A percentile compares a stretch with the other conserved stretches of the same genome.
Evolutionary conservation across 1,284 basidiomycete genomes (phyloP).

Genomic region (Pseudozyma pruni): DNA sequence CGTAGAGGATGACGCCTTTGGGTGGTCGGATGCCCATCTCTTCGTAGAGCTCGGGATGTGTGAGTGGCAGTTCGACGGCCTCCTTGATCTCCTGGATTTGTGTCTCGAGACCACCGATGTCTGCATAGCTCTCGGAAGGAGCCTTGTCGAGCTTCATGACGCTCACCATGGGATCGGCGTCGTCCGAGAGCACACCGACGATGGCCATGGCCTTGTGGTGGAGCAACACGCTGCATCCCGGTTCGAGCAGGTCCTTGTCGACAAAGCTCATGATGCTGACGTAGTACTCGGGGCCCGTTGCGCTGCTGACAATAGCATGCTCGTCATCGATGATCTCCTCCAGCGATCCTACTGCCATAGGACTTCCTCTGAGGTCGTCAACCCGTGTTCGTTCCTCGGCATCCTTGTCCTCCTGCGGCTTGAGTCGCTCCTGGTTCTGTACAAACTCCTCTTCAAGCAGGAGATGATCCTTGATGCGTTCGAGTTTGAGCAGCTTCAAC

Average conservation of each 20-base stretch:
- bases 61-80: slow-evolving; percentile 96
- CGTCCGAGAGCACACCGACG: slow-evolving; percentile 94
- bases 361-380: slow-evolving; percentile 92
- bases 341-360: slow-evolving; percentile 95
- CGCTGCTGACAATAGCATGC: slow-evolving; percentile 96
- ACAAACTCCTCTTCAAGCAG: slow-evolving; percentile 98
- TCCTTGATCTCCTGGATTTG: slow-evolving; percentile 99
- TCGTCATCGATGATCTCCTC: slow-evolving; percentile 99
- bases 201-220: slow-evolving; percentile 97
- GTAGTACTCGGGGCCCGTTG: slow-evolving; percentile 96
- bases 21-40: slow-evolving; percentile 99
- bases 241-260: slow-evolving; percentile 97
- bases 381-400: slow-evolving; percentile 93
- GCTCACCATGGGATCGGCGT: slow-evolving; percentile 96
- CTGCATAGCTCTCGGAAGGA: slow-evolving; percentile 97
- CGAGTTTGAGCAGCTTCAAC: slow-evolving; percentile 92
- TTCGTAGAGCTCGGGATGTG: slow-evolving; percentile 97
- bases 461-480: slow-evolving; percentile 98
- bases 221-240: slow-evolving; percentile 91
- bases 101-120: slow-evolving; percentile 93
- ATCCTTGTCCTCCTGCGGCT: slow-evolving; percentile 86
- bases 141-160: slow-evolving; percentile 97
- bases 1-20: slow-evolving; percentile 98
- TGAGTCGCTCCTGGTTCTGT: slow-evolving; percentile 82
- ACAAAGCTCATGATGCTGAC: slow-evolving; percentile 99